Evolutionary conservation across 192 early-diverging fungal genomes (phyloP).

Genomic region (Rhizoclosmatium sp.): DNA sequence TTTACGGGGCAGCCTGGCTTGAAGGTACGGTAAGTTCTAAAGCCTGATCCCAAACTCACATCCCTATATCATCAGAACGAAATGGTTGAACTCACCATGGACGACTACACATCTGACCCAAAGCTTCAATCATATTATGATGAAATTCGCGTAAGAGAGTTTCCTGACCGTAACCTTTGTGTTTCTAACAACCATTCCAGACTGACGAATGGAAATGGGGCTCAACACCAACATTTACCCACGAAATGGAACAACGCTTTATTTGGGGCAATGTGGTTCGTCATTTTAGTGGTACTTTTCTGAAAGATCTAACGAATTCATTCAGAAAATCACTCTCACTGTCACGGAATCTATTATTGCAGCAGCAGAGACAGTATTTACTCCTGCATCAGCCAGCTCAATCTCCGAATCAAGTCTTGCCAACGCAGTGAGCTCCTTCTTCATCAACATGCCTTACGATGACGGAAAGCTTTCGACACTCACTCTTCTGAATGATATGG

Average conservation of each 20-base stretch:
- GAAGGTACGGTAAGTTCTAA: neutral
- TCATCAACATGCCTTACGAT: constrained; percentile 10
- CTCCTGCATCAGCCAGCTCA: neutral
- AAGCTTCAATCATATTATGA: constrained; percentile 44
- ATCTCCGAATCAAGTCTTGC: neutral
- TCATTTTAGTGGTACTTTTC: neutral
- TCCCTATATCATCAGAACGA: constrained; percentile 25
- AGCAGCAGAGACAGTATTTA: constrained; percentile 12
- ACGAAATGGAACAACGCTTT: constrained; percentile 41
- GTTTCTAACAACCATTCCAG: constrained; percentile 14
- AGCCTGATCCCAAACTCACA: no score
- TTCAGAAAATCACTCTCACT: neutral
- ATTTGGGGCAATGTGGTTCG: constrained; percentile 42
- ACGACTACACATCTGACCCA: constrained; percentile 37
- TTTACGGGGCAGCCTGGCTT: neutral
- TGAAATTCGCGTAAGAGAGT: constrained; percentile 48
- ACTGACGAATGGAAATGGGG: constrained; percentile 92
- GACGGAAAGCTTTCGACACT: constrained; percentile 11
- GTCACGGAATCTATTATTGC: neutral
- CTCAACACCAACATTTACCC: constrained; percentile 88
- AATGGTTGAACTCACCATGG: constrained; percentile 38
- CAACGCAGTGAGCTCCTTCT: constrained; percentile 8
- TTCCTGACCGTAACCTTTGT: neutral
- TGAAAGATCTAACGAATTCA: neutral
- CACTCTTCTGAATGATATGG: constrained; percentile 11